A percentile compares a stretch with the other conserved stretches of the same genome.
Conservation (phyloP, 177 flowering plant species). For the Vitis hybrid region DNA sequence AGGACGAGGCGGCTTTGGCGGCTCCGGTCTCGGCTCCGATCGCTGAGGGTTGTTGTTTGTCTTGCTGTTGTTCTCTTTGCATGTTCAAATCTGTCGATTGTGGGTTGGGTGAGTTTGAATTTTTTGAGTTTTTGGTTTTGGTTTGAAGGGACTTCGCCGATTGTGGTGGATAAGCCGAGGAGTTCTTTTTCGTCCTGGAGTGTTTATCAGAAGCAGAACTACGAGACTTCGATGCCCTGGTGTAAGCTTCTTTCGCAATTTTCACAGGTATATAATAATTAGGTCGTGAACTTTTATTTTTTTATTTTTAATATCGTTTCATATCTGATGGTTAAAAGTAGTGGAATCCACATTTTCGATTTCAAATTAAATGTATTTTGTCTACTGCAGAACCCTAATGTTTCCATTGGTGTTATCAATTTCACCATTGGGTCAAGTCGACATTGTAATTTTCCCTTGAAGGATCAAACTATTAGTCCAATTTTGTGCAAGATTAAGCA, state of each 20-base stretch:
- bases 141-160: slow-evolving; percentile 40
- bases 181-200: slow-evolving; percentile 45
- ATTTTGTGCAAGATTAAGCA: slow-evolving; percentile 60
- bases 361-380: not conserved
- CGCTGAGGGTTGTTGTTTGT: slow-evolving; percentile 46
- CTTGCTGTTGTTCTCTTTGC: not conserved
- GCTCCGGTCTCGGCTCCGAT: slow-evolving; percentile 37
- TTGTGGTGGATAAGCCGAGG: slow-evolving; percentile 46
- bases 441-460: slow-evolving; percentile 51
- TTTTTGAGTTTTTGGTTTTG: slow-evolving; percentile 11
- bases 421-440: slow-evolving; percentile 68
- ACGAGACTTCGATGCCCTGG: slow-evolving; percentile 58
- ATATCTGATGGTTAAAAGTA: not conserved
- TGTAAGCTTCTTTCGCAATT: slow-evolving; percentile 75
- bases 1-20: slow-evolving; percentile 28
- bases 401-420: slow-evolving; percentile 32
- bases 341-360: not conserved
- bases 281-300: not conserved
- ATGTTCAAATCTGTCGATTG: slow-evolving; percentile 1
- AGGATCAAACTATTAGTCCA: slow-evolving; percentile 53
- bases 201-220: slow-evolving; percentile 39
- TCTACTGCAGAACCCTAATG: slow-evolving; percentile 56
- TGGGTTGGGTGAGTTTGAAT: slow-evolving; percentile 10
- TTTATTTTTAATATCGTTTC: not conserved
- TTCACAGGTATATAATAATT: slow-evolving; percentile 48